Base-by-base conservation (phyloP, 805 yeast species). In the Hanseniaspora vineae region DNA sequence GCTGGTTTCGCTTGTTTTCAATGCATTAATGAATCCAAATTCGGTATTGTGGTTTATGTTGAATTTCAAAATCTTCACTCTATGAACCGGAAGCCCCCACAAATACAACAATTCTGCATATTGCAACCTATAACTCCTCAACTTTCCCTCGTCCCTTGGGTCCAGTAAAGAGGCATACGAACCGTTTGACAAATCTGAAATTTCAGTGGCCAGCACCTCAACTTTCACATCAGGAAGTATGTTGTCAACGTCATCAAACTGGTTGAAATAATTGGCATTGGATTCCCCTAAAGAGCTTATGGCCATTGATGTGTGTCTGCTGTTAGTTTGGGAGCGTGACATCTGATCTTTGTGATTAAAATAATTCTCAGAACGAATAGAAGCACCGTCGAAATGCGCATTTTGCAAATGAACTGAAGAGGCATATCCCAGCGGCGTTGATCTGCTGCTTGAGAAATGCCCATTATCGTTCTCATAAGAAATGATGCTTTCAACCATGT, bases 11-110 rank as follows among this genome's bases (percentile, higher is more conserved):
- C 43, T 55, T 42, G 35, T 47, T 33, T 51, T 47, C 6, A 53
- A 49, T 17, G 49, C 17, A 14, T 57, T 49, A n/a, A 48, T 43
- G 35, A 72, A 73, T 55, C 81, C 82, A 6, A 39, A 31, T 18
- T 46, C 47, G 1, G 52, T 47, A 35, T 51, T 51, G 35, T 43
- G 45, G 31, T 51, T 51, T 14, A 51, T 44, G 23, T 51, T 51
- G 19, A 49, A 52, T 63, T 89, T 87, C 48, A 86, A 61, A 11
- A 89, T 75, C 56, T 89, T 89, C 31, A 85, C 78, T 42, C 96
- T 65, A 52, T 81, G 77, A n/a, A 84, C 73, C 0, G 88, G 84
- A 17, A 88, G 68, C 0, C 92, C 94, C 97, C 97, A 90, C 33
- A 74, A 63, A 56, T 76, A 84, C 13, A 89, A 67, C 58, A 89